Base-by-base conservation (phyloP, 164 flowering plant species). In the Tetracentron sinense region DNA sequence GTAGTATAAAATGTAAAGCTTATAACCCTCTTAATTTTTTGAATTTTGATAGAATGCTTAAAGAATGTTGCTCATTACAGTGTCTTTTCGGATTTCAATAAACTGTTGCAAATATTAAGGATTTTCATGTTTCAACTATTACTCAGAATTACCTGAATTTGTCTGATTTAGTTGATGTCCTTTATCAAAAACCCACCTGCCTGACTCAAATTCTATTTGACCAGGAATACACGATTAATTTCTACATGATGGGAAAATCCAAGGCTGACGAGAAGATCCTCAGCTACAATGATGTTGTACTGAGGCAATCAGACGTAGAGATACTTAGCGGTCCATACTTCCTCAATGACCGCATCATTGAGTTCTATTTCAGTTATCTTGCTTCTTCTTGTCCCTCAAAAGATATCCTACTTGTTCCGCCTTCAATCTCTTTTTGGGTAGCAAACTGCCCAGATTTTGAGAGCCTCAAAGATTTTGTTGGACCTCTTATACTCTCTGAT, bases 321-420 rank as follows among this genome's bases (percentile, higher is more conserved):
- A 93, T 93, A 55, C 92, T 89, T 1, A 71, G 78, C 17, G 88
- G 91, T 25, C 88, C 83, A 16, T 44, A 73, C 54, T 91, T 64
- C 62, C 85, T 94, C 14, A 94, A 94, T 63, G 98, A 91, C 57
- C 87, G 90, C n/a, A 80, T 89, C 42, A 85, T 94, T 6, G 96
- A 89, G 69, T 94, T 94, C 67, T 91, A 86, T 56, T 84, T 91
- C 67, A 85, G 86, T 64, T 82, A 79, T 65, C 86, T 94, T 3
- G 58, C 79, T 49, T 72, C 95, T 17, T 30, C 54, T 61, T 72
- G 61, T 63, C 56, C 84, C 49, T 75, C 89, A 2, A 52, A 80
- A 25, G 83, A 80, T 27, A 76, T 84, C 44, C 71, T 82, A 11
- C 77, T 94, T n/a, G 82, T 84, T 55, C 82, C 95, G 20, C 97